phyloP scores from a whole-genome alignment of 768 basidiomycete species.

The Tephrocybe rancida region DNA sequence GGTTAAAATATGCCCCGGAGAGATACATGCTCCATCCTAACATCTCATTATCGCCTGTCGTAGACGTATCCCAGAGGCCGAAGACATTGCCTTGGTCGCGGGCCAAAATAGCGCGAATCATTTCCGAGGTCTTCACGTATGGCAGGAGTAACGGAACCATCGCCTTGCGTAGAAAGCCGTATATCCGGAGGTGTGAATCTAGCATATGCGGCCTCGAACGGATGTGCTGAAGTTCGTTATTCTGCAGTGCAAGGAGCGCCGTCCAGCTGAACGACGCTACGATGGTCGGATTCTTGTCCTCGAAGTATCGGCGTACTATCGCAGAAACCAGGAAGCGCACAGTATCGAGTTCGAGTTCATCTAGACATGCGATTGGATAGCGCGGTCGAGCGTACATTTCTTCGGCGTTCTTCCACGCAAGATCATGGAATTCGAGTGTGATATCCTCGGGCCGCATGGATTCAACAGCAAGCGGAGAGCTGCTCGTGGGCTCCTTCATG shows the following conservation, averaged over 20 bases:
- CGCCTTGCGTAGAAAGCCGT: constrained; percentile 49
- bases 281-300: constrained; percentile 24
- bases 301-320: constrained; percentile 45
- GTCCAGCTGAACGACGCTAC: constrained; percentile 37
- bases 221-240: constrained; percentile 54
- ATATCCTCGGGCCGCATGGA: constrained; percentile 26
- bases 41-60: constrained; percentile 55
- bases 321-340: constrained; percentile 57
- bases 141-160: constrained; percentile 27
- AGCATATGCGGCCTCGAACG: constrained; percentile 51
- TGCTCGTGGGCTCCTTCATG: constrained; percentile 27
- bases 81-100: constrained; percentile 71
- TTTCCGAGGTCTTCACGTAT: constrained; percentile 41
- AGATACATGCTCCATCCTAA: constrained; percentile 67
- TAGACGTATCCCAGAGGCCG: constrained; percentile 63
- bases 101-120: constrained; percentile 53
- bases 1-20: constrained; percentile 69
- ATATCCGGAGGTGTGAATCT: constrained; percentile 53
- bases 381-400: constrained; percentile 23
- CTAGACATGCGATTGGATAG: constrained; percentile 30
- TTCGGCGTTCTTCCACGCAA: constrained; percentile 48
- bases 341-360: constrained; percentile 61
- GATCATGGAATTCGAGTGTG: constrained; percentile 42
- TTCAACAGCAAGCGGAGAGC: constrained; percentile 21
- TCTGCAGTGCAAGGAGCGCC: constrained; percentile 55